These are phyloP conservation scores for Talaromyces marneffei DNA, from an alignment of 2,329 filamentous ascomycete genomes.

Conservation along the genomic window DNA sequence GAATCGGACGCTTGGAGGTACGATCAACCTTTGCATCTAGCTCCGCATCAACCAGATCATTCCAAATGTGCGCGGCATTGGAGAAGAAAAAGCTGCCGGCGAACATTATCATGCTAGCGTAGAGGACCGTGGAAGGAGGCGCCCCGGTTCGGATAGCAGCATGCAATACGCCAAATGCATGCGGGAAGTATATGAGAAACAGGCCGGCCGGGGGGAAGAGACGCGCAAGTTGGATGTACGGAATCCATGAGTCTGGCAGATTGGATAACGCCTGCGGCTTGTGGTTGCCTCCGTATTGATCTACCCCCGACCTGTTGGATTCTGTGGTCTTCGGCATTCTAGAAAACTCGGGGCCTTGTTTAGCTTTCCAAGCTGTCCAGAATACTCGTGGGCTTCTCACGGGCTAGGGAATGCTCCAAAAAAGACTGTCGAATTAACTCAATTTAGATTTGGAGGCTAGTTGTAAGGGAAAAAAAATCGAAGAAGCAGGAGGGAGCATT, in stretches of 20 bases:
- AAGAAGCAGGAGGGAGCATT: background rate
- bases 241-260: background rate
- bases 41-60: slow-evolving; percentile 85
- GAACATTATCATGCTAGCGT: slow-evolving; percentile 4
- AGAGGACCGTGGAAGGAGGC: slow-evolving; percentile 49
- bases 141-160: slow-evolving; percentile 47
- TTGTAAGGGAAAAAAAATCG: background rate
- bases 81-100: slow-evolving; percentile 74
- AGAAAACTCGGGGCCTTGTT: background rate
- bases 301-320: background rate
- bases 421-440: background rate
- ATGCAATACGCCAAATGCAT: slow-evolving; percentile 70
- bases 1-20: slow-evolving; percentile 72
- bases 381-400: background rate
- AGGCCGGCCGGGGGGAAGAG: slow-evolving; percentile 64
- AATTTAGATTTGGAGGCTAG: background rate
- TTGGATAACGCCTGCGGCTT: background rate
- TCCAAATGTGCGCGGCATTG: slow-evolving; percentile 80
- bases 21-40: slow-evolving; percentile 74
- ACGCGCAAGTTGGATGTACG: slow-evolving; percentile 44
- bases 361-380: background rate
- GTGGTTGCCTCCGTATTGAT: background rate
- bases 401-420: background rate
- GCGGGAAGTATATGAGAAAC: slow-evolving; percentile 82
- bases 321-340: background rate